Percentiles rank a stretch among this genome's conserved stretches.
Evolutionary conservation across 1,284 basidiomycete genomes (phyloP).

Genomic region (Ceratobasidium sp.): DNA sequence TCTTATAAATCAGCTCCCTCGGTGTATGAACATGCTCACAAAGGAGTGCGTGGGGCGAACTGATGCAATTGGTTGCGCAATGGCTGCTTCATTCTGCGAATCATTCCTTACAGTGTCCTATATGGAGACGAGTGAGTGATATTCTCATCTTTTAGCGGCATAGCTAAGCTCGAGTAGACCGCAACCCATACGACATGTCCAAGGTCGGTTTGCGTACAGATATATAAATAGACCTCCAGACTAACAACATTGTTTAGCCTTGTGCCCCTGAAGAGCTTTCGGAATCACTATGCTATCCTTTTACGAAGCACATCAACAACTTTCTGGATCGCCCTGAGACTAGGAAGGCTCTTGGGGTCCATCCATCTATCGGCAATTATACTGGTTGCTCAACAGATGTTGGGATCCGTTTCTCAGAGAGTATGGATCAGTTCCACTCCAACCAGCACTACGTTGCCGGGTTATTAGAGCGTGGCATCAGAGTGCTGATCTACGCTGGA

Average conservation of each 20-base stretch:
- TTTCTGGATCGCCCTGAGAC: constrained; percentile 62
- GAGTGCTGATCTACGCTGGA: too few species aligned
- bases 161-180: not conserved
- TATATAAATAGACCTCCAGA: not conserved
- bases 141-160: not conserved
- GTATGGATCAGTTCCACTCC: too few species aligned
- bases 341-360: too few species aligned
- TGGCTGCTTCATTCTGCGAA: constrained; percentile 35
- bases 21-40: constrained; percentile 30
- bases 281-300: constrained; percentile 58
- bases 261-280: not conserved
- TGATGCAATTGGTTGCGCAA: constrained; percentile 35
- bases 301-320: constrained; percentile 57
- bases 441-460: too few species aligned
- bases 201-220: not conserved
- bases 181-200: constrained; percentile 39
- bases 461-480: too few species aligned
- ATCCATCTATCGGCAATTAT: too few species aligned
- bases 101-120: not conserved
- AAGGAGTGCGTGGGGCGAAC: constrained; percentile 42
- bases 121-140: not conserved
- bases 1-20: constrained; percentile 25
- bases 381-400: too few species aligned
- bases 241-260: not conserved
- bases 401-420: too few species aligned